These are phyloP conservation scores for Aaosphaeria pasadenensis DNA, from an alignment of 2,329 filamentous ascomycete genomes.

Conservation along the genomic window DNA sequence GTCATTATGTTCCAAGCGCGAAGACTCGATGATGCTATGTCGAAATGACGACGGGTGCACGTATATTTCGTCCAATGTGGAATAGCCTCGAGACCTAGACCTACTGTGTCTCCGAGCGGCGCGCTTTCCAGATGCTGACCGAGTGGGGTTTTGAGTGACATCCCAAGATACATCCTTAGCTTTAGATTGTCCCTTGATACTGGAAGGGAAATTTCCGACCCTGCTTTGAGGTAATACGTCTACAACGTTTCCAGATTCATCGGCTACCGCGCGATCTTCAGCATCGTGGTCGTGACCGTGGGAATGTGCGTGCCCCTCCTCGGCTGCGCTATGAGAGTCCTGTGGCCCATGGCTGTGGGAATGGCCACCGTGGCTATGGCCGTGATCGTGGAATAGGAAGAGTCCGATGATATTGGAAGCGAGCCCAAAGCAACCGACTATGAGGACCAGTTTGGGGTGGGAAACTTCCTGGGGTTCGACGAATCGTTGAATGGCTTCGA, in stretches of 20 bases:
- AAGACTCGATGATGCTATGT: constrained; percentile 88
- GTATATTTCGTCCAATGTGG: constrained; percentile 66
- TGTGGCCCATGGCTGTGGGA: constrained; percentile 41
- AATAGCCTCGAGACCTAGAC: constrained; percentile 56
- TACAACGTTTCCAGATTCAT: constrained; percentile 58
- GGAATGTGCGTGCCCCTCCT: constrained; percentile 41
- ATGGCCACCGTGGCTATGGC: constrained; percentile 70
- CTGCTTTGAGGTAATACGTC: constrained; percentile 64
- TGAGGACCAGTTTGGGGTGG: constrained; percentile 81
- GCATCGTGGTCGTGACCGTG: constrained; percentile 48
- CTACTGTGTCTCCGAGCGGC: constrained; percentile 52
- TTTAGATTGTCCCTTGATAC: constrained; percentile 15
- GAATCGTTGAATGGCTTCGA: constrained; percentile 90
- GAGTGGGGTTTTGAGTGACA: constrained; percentile 15
- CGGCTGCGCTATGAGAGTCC: constrained; percentile 45
- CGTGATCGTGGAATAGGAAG: constrained; percentile 88
- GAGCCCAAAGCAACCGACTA: constrained; percentile 83
- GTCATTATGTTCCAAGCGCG: constrained; percentile 55
- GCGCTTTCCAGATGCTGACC: constrained; percentile 28
- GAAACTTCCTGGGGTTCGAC: constrained; percentile 85
- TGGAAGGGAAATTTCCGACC: constrained; percentile 50
- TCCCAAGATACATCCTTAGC: constrained; percentile 1
- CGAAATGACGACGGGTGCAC: constrained; percentile 88
- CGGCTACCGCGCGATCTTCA: constrained; percentile 45
- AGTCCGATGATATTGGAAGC: constrained; percentile 87